Evolutionary conservation across 495 filamentous ascomycete genomes (phyloP).

Genomic region (Glarea lozoyensis): DNA sequence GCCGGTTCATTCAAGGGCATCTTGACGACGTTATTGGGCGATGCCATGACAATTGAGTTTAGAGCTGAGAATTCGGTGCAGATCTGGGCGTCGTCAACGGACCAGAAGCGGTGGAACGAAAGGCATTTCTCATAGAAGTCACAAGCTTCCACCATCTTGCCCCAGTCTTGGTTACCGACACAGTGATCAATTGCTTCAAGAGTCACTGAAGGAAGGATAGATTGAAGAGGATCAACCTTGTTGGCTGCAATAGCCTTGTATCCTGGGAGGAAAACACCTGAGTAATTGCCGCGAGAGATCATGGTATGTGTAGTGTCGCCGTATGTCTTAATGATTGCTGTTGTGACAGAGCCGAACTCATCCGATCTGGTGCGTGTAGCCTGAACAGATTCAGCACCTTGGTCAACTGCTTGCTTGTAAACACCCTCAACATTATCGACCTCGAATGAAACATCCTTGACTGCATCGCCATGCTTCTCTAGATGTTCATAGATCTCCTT

Average conservation of each 20-base stretch:
- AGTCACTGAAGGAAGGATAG: slow-evolving; percentile 52
- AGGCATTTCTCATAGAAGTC: slow-evolving; percentile 83
- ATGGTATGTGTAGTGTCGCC: slow-evolving; percentile 89
- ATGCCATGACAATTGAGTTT: slow-evolving; percentile 79
- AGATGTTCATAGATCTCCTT: slow-evolving; percentile 67
- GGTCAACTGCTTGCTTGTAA: slow-evolving; percentile 56
- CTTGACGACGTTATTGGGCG: slow-evolving; percentile 72
- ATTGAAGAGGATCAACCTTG: slow-evolving; percentile 29
- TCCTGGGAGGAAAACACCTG: slow-evolving; percentile 71
- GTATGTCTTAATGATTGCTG: slow-evolving; percentile 76
- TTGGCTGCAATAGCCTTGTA: slow-evolving; percentile 40
- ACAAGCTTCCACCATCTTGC: slow-evolving; percentile 75
- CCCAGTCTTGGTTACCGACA: slow-evolving; percentile 90
- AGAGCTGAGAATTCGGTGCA: slow-evolving; percentile 84
- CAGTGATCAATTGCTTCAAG: slow-evolving; percentile 80
- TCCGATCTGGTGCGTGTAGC: slow-evolving; percentile 41
- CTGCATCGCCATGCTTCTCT: slow-evolving; percentile 76
- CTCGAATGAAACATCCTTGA: slow-evolving; percentile 87
- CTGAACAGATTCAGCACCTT: slow-evolving; percentile 58
- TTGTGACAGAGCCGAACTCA: slow-evolving; percentile 44
- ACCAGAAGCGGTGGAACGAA: slow-evolving; percentile 94
- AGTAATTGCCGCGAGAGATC: slow-evolving; percentile 57
- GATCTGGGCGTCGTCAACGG: slow-evolving; percentile 78
- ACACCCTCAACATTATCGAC: slow-evolving; percentile 76
- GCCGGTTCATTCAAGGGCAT: slow-evolving; percentile 98